A percentile compares a stretch with the other conserved stretches of the same genome.
Conservation (phyloP, 2,329 filamentous ascomycete species). For the Aspergillus glaucus region DNA sequence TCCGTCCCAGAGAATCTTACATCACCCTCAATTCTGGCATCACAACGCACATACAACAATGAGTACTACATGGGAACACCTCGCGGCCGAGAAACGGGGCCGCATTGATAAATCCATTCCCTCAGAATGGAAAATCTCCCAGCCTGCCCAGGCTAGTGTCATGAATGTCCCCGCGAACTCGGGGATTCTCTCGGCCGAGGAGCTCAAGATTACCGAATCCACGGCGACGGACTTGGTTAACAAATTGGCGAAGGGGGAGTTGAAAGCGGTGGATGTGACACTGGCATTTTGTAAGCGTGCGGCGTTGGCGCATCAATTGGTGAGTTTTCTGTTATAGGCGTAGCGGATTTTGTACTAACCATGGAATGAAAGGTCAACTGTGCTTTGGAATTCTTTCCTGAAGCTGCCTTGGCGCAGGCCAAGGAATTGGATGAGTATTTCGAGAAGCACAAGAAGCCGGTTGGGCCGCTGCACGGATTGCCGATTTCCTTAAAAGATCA, state of each 20-base stretch:
- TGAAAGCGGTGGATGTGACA: constrained; percentile 7
- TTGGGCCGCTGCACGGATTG: constrained; percentile 30
- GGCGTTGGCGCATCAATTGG: constrained; percentile 28
- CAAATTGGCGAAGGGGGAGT: constrained; percentile 1
- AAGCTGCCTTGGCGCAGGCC: constrained; percentile 24
- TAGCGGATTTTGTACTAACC: not conserved
- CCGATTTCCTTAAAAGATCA: constrained; percentile 28
- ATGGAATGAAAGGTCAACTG: constrained; percentile 9
- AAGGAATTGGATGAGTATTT: constrained; percentile 25
- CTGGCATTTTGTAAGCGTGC: constrained; percentile 33
- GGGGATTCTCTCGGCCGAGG: constrained; percentile 10
- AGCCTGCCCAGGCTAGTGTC: constrained; percentile 5
- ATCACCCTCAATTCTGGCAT: not conserved
- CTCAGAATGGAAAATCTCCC: constrained; percentile 11
- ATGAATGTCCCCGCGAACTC: constrained; percentile 9
- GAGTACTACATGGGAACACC: constrained; percentile 10
- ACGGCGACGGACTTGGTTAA: constrained; percentile 11
- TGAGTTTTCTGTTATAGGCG: not conserved
- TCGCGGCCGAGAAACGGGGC: constrained; percentile 13
- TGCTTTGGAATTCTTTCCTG: constrained; percentile 30
- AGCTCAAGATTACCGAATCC: constrained; percentile 12
- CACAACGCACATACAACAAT: not conserved
- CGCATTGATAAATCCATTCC: constrained; percentile 14
- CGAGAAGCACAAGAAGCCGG: constrained; percentile 9
- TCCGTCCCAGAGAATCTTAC: not conserved